Percentiles rank a stretch among this genome's conserved stretches.
phyloP scores from a whole-genome alignment of 2,329 filamentous ascomycete species.

The Phyllosticta capitalensis region DNA sequence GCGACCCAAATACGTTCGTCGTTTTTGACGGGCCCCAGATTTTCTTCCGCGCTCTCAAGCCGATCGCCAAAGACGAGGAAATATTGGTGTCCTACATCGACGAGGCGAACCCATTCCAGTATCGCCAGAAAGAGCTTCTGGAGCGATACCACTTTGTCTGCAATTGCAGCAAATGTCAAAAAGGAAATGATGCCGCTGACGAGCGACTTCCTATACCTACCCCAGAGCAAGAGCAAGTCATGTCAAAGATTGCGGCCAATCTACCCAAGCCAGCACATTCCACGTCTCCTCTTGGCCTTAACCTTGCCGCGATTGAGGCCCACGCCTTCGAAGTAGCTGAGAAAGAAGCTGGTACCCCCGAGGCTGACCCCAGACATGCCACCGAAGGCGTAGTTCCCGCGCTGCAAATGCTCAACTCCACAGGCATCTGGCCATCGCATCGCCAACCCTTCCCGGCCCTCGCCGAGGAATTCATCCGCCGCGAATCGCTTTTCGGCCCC shows the following conservation, averaged over 20 bases:
- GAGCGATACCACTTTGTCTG: slow-evolving; percentile 52
- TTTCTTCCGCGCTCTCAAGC: slow-evolving; percentile 41
- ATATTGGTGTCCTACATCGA: slow-evolving; percentile 55
- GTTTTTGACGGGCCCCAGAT: slow-evolving; percentile 46
- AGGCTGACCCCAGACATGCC: too few species aligned
- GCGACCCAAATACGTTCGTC: slow-evolving; percentile 49
- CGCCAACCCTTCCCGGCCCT: neutral
- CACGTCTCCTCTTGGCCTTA: neutral
- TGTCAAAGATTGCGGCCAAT: too few species aligned
- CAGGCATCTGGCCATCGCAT: neutral
- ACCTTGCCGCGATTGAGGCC: neutral
- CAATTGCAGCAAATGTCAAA: slow-evolving; percentile 41
- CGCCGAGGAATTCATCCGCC: neutral
- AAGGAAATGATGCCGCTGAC: neutral
- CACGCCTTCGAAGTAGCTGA: neutral
- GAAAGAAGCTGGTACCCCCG: too few species aligned
- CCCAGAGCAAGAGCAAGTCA: neutral
- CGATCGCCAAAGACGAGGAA: slow-evolving; percentile 47
- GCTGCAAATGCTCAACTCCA: neutral
- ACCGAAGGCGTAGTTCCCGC: too few species aligned
- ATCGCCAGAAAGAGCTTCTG: slow-evolving; percentile 44
- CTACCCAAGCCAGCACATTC: neutral
- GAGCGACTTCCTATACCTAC: slow-evolving; percentile 9
- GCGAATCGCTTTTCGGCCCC: neutral
- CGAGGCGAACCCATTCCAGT: slow-evolving; percentile 39